A percentile compares a stretch with the other conserved stretches of the same genome.
Conservation (phyloP, 116 monocot genomes). For the Iris pallida region DNA sequence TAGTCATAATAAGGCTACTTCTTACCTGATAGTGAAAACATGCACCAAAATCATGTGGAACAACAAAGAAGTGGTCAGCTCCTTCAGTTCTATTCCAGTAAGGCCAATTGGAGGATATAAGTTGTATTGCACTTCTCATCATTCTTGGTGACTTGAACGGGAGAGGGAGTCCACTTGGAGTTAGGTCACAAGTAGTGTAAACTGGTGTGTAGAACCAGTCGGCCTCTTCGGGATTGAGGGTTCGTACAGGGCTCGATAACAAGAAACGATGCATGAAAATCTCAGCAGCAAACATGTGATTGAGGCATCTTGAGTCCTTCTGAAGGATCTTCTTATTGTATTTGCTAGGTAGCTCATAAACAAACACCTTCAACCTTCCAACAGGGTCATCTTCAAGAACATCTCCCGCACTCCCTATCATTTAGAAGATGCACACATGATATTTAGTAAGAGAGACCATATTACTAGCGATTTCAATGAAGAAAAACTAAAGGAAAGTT, state of each 20-base stretch:
- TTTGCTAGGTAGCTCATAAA: constrained; percentile 91
- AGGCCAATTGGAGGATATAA: constrained; percentile 83
- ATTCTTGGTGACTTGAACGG: constrained; percentile 94
- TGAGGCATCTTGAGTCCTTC: constrained; percentile 90
- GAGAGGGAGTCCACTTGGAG: constrained; percentile 83
- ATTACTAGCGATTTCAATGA: no score
- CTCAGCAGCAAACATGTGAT: constrained; percentile 96
- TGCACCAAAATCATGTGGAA: constrained; percentile 31
- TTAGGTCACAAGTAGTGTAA: constrained; percentile 88
- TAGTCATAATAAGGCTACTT: not conserved
- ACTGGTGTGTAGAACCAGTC: constrained; percentile 99
- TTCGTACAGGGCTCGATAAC: constrained; percentile 89
- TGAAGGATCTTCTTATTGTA: constrained; percentile 91
- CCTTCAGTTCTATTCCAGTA: constrained; percentile 88
- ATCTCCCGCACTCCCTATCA: constrained; percentile 88
- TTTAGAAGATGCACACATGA: not conserved
- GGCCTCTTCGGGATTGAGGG: constrained; percentile 92
- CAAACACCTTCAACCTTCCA: constrained; percentile 90
- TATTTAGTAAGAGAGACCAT: no score
- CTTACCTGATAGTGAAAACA: constrained; percentile 27
- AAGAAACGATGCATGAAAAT: constrained; percentile 97
- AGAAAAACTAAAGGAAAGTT: no score
- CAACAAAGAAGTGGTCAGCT: constrained; percentile 29
- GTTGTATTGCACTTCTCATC: constrained; percentile 90
- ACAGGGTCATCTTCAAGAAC: constrained; percentile 93